A percentile compares a stretch with the other conserved stretches of the same genome.
Evolutionary conservation across 305 asterid species (phyloP).

Genomic region (Rubia balearica): DNA sequence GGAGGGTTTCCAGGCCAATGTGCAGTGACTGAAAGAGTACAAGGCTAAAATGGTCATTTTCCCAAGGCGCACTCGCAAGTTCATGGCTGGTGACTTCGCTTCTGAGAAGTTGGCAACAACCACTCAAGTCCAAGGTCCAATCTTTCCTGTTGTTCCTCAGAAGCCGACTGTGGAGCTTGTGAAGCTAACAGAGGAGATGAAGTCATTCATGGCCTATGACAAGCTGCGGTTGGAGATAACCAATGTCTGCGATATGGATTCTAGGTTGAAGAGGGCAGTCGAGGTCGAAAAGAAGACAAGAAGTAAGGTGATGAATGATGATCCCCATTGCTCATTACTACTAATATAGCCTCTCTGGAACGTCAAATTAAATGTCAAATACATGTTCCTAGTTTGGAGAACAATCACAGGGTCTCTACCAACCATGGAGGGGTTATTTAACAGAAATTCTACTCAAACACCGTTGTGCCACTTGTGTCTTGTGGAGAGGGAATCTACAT

Average conservation of each 20-base stretch:
- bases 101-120: constrained; percentile 79
- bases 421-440: too few species aligned
- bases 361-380: too few species aligned
- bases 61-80: constrained; percentile 53
- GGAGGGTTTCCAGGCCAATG: constrained; percentile 50
- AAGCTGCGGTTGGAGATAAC: constrained; percentile 72
- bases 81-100: constrained; percentile 75
- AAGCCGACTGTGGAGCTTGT: constrained; percentile 68
- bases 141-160: constrained; percentile 59
- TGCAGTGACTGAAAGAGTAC: constrained; percentile 62
- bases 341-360: not conserved
- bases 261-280: constrained; percentile 77
- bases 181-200: constrained; percentile 61
- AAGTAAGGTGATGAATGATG: constrained; percentile 29
- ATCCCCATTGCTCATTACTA: not conserved
- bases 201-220: constrained; percentile 70
- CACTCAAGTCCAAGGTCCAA: constrained; percentile 67
- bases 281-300: constrained; percentile 95
- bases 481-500: too few species aligned
- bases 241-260: constrained; percentile 61
- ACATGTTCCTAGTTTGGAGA: too few species aligned
- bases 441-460: too few species aligned
- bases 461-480: not conserved
- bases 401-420: too few species aligned
- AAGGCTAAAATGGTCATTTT: constrained; percentile 71